Evolutionary conservation across 805 yeast genomes (phyloP).

Genomic region (Aciculoconidium aculeatum): DNA sequence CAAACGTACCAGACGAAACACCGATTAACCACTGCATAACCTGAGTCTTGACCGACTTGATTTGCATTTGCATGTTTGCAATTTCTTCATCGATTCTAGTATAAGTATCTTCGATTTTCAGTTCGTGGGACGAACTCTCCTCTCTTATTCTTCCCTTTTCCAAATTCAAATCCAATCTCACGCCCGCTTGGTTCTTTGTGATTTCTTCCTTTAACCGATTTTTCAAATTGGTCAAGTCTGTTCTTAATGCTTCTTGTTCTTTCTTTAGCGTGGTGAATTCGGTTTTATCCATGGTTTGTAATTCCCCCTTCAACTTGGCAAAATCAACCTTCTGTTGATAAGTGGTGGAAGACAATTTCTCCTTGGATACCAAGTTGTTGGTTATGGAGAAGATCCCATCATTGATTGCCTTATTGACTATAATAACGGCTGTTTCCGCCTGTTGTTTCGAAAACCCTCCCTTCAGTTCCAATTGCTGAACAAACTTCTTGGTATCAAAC

Average conservation of each 20-base stretch:
- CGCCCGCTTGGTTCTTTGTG: constrained; percentile 83
- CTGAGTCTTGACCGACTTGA: constrained; percentile 91
- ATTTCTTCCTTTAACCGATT: constrained; percentile 87
- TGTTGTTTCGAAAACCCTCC: constrained; percentile 71
- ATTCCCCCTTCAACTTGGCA: constrained; percentile 88
- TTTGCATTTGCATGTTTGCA: constrained; percentile 90
- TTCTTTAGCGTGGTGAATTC: constrained; percentile 78
- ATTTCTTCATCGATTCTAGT: constrained; percentile 94
- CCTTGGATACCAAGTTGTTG: constrained; percentile 77
- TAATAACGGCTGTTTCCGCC: constrained; percentile 70
- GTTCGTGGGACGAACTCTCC: constrained; percentile 87
- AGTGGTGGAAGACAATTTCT: constrained; percentile 73
- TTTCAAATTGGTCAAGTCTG: constrained; percentile 81
- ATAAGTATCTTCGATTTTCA: constrained; percentile 90
- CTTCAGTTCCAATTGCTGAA: constrained; percentile 55
- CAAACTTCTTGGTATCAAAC: constrained; percentile 74
- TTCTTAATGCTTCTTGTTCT: constrained; percentile 79
- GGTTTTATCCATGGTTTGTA: constrained; percentile 79
- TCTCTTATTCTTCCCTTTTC: constrained; percentile 96
- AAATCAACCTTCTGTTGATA: constrained; percentile 96
- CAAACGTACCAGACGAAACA: constrained; percentile 97
- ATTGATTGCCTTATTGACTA: constrained; percentile 68
- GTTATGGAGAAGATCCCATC: constrained; percentile 76
- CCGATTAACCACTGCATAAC: constrained; percentile 98
- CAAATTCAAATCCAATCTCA: constrained; percentile 80